These are phyloP conservation scores for Cordia subcordata DNA, from an alignment of 257 asterid genomes.

Conservation along the genomic window DNA sequence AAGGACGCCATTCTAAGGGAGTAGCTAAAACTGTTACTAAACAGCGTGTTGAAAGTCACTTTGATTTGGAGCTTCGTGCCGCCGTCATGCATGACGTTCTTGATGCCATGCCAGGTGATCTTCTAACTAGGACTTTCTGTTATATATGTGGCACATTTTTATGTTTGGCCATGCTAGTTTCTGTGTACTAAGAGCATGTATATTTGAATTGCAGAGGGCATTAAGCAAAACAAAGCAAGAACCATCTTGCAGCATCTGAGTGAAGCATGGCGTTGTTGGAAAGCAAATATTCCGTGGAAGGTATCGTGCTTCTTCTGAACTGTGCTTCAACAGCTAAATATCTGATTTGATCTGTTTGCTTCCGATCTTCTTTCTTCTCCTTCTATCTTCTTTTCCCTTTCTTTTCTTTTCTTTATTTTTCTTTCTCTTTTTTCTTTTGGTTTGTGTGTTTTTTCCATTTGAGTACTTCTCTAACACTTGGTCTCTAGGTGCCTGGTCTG, in stretches of 20 bases:
- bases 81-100: slow-evolving; percentile 99
- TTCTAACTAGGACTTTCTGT: background rate
- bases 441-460: background rate
- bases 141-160: background rate
- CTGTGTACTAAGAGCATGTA: slow-evolving; percentile 3
- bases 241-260: slow-evolving; percentile 96
- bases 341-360: background rate
- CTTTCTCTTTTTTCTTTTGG: no score
- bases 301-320: slow-evolving; percentile 23
- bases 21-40: slow-evolving; percentile 99
- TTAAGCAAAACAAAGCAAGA: slow-evolving; percentile 94
- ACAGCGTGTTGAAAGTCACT: slow-evolving; percentile 99
- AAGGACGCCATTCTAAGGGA: slow-evolving; percentile 96
- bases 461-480: background rate
- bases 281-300: slow-evolving; percentile 99
- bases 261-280: slow-evolving; percentile 99
- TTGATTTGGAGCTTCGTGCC: slow-evolving; percentile 98
- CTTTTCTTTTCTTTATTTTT: no score
- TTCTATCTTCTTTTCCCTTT: no score
- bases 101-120: slow-evolving; percentile 96
- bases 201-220: slow-evolving; percentile 62
- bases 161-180: background rate
- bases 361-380: no score
- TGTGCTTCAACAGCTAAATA: background rate
- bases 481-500: slow-evolving; percentile 71